Evolutionary conservation across 2,329 filamentous ascomycete species (phyloP).

Genomic region (Gnomoniopsis smithogilvyi): DNA sequence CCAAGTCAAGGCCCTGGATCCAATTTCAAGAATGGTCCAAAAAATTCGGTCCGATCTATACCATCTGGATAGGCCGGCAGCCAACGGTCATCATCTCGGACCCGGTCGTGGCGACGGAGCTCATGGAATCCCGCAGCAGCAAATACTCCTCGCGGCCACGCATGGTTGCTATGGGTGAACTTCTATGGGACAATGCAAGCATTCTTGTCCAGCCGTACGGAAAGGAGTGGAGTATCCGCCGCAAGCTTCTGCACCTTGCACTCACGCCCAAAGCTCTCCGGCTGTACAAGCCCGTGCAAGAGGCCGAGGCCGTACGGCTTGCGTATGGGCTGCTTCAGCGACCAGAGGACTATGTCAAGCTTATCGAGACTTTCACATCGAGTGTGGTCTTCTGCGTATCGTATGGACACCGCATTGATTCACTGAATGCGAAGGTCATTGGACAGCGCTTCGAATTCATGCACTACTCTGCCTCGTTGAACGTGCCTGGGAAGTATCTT

Average conservation of each 20-base stretch:
- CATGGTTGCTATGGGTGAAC: constrained; percentile 22
- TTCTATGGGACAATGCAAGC: constrained; percentile 35
- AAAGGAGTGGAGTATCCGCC: constrained; percentile 40
- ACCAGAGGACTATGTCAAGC: constrained; percentile 39
- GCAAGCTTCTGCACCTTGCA: constrained; percentile 39
- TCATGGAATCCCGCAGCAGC: constrained; percentile 42
- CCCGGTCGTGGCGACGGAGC: constrained; percentile 37
- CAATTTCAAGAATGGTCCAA: constrained; percentile 41
- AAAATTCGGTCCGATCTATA: constrained; percentile 43
- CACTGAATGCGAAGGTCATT: constrained; percentile 42
- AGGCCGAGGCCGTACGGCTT: constrained; percentile 44
- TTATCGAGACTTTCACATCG: constrained; percentile 44
- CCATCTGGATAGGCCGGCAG: constrained; percentile 43
- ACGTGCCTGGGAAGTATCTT: constrained; percentile 41
- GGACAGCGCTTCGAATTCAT: constrained; percentile 44
- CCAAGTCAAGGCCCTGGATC: constrained; percentile 28
- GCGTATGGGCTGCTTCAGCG: constrained; percentile 37
- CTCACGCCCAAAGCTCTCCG: constrained; percentile 40
- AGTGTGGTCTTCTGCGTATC: constrained; percentile 48
- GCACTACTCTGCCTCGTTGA: constrained; percentile 43
- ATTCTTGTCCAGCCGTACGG: constrained; percentile 47
- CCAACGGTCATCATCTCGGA: constrained; percentile 43
- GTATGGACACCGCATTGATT: constrained; percentile 49
- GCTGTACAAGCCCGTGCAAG: constrained; percentile 45
- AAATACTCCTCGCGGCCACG: constrained; percentile 28